Conservation (phyloP, 768 basidiomycete species). For the Gloeopeniophorella convolvens region DNA sequence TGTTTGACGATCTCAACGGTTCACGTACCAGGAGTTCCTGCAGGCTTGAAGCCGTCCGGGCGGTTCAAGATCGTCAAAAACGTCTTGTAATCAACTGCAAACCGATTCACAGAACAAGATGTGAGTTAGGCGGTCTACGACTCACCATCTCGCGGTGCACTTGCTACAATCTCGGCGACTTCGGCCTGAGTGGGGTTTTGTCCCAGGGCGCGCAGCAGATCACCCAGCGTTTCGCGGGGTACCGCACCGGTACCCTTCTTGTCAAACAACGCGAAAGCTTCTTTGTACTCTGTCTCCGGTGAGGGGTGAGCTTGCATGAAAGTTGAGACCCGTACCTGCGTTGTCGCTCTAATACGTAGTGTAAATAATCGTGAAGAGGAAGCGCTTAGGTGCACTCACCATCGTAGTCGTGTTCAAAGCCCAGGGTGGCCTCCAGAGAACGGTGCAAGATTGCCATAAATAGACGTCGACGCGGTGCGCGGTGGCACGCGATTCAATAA, state of each 20-base stretch:
- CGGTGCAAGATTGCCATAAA: no score
- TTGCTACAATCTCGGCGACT: constrained; percentile 71
- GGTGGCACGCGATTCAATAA: no score
- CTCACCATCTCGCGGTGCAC: constrained; percentile 73
- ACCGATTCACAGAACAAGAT: not conserved
- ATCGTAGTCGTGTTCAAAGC: constrained; percentile 1
- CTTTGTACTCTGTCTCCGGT: constrained; percentile 70
- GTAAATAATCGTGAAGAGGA: not conserved
- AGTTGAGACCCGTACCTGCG: constrained; percentile 33
- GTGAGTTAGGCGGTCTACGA: constrained; percentile 3
- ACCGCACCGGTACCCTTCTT: constrained; percentile 92
- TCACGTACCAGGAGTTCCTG: constrained; percentile 82
- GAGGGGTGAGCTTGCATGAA: not conserved
- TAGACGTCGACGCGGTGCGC: no score
- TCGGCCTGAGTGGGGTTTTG: constrained; percentile 99
- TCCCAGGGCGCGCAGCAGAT: constrained; percentile 87
- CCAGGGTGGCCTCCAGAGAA: no score
- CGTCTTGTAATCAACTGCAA: constrained; percentile 84
- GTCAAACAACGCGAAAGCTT: constrained; percentile 97
- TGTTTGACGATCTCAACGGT: not conserved
- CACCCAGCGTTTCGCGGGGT: constrained; percentile 82
- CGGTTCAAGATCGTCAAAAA: constrained; percentile 90
- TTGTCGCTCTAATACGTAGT: constrained; percentile 39
- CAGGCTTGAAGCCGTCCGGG: constrained; percentile 95
- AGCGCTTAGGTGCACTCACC: constrained; percentile 5